Evolutionary conservation across 202 grass and related monocot genomes (phyloP), one percentile per base, ranked within the genome.

Genomic region (Setaria viridis): DNA sequence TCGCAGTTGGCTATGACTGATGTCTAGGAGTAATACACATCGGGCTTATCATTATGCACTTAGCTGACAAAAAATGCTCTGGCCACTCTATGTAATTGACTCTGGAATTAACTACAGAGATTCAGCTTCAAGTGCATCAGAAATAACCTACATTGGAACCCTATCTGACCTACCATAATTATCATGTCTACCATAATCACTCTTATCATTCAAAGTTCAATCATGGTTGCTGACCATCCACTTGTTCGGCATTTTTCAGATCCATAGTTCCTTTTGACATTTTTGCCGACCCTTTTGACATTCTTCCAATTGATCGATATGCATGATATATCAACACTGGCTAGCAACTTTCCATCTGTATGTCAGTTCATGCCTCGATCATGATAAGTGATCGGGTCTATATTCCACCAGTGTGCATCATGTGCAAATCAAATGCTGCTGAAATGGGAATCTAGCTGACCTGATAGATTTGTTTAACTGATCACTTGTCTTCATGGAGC

Each of bases 221-320:
- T 35, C 77, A 33, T 71, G 63, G 82, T 45, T 85, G 60, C 87
- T 73, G 77, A 75, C 65, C 82, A 76, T 85, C 70, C 87, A 89
- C 71, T 20, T 89, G 87, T 81, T 77, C 12, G 43, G 33, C 77
- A 85, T 62, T 41, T 62, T 70, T 53, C 10, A 30, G 46, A 80
- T 46, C 55, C 21, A 0, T 20, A 65, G 47, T 39, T 71, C 55
- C 71, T 47, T 89, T 85, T 89, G 78, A 77, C 54, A 62, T 81
- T 62, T 62, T 75, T 62, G 54, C 17, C 43, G 32, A 21, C 9
- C 51, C 41, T 62, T 83, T 62, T 70, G 62, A 77, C 79, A 77
- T 82, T 82, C 72, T 45, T 77, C 51, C 7, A 45, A 5, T 60
- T 46, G 56, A 11, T 70, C 64, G 66, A 55, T 63, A 45, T 62